phyloP scores from a whole-genome alignment of 345 rosid genomes.

The Adansonia digitata region DNA sequence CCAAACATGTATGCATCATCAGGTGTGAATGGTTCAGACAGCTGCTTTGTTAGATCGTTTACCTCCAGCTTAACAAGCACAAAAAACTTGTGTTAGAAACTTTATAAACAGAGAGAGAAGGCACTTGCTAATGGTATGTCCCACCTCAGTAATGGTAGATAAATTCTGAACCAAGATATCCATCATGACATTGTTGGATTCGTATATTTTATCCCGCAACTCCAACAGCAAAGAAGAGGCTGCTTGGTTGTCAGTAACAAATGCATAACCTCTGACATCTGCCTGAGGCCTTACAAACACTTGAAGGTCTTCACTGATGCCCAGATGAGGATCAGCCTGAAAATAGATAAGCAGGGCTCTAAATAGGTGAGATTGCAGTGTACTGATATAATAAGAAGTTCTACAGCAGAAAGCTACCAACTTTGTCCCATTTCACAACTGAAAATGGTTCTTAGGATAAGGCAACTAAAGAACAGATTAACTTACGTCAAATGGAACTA shows the following conservation, averaged over 20 bases:
- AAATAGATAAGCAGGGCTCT: not conserved
- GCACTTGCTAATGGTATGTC: not conserved
- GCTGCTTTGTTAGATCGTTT: slow-evolving; percentile 58
- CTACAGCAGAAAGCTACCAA: not conserved
- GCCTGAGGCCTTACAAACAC: slow-evolving; percentile 54
- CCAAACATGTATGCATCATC: slow-evolving; percentile 83
- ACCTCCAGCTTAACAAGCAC: slow-evolving; percentile 46
- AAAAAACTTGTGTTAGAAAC: slow-evolving; percentile 11
- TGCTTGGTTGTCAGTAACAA: slow-evolving; percentile 51
- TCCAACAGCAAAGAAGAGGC: slow-evolving; percentile 54
- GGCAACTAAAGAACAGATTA: not conserved
- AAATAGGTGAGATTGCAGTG: not conserved
- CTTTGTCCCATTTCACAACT: not conserved
- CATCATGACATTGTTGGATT: slow-evolving; percentile 38
- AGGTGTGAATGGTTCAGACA: slow-evolving; percentile 73
- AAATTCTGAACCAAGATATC: slow-evolving; percentile 51
- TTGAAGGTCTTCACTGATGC: slow-evolving; percentile 63
- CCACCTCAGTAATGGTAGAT: slow-evolving; percentile 55
- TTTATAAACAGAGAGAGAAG: not conserved
- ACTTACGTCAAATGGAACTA: slow-evolving; percentile 61
- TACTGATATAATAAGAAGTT: not conserved
- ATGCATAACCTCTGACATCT: slow-evolving; percentile 66
- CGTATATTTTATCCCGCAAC: slow-evolving; percentile 45
- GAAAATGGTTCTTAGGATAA: not conserved
- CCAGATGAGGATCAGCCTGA: slow-evolving; percentile 83